These are phyloP conservation scores for Gossypium thurberi DNA, from an alignment of 345 rosid species.

Conservation along the genomic window DNA sequence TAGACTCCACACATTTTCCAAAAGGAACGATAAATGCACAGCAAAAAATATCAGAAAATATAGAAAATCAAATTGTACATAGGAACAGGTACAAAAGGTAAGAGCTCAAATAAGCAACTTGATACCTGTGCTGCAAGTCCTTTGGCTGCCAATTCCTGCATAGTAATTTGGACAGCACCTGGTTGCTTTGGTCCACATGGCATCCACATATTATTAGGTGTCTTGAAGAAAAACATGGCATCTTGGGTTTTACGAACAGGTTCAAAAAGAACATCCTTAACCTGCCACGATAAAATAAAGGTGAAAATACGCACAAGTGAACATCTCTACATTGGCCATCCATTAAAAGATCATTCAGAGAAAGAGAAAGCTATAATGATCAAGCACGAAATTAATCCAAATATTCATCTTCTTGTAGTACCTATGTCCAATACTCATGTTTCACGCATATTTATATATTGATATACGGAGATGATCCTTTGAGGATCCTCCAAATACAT, in stretches of 20 bases:
- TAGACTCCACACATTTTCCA: not conserved
- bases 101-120: not conserved
- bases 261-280: slow-evolving; percentile 75
- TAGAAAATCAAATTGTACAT: not conserved
- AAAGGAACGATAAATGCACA: not conserved
- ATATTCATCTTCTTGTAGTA: not conserved
- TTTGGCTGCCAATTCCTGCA: slow-evolving; percentile 64
- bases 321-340: not conserved
- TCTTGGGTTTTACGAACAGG: slow-evolving; percentile 83
- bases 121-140: slow-evolving; percentile 59
- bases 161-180: slow-evolving; percentile 54
- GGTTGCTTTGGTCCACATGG: slow-evolving; percentile 75
- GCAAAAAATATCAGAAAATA: not conserved
- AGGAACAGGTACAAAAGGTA: not conserved
- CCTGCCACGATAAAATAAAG: slow-evolving; percentile 28
- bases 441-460: not conserved
- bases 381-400: not conserved
- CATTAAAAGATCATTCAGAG: not conserved
- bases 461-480: not conserved
- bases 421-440: not conserved
- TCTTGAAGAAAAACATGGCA: slow-evolving; percentile 61
- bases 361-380: not conserved
- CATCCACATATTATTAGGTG: slow-evolving; percentile 49
- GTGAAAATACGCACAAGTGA: not conserved
- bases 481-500: not conserved